Evolutionary conservation across 441 rosid genomes (phyloP).

Genomic region (Eruca vesicaria): DNA sequence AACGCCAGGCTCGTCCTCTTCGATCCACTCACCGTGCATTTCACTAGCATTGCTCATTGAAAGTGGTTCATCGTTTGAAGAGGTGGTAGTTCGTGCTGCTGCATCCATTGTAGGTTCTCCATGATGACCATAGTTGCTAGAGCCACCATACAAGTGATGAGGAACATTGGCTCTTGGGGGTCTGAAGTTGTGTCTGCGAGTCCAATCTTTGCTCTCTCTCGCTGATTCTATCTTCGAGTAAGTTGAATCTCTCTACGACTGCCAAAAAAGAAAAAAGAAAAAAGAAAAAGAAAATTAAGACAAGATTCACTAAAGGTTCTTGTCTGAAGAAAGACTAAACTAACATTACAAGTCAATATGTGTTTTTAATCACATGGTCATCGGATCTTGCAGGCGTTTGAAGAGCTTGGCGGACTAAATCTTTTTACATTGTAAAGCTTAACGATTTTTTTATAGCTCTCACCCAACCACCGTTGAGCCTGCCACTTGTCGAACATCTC

Average conservation of each 20-base stretch:
- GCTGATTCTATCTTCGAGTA: slow-evolving; percentile 75
- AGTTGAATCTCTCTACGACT: slow-evolving; percentile 73
- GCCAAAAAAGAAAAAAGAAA: background rate
- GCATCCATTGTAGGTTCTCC: slow-evolving; percentile 46
- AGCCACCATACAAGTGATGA: slow-evolving; percentile 46
- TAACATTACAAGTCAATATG: no score
- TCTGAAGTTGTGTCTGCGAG: slow-evolving; percentile 71
- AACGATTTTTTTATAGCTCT: slow-evolving; percentile 90
- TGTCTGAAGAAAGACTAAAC: background rate
- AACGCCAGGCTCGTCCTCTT: slow-evolving; percentile 92
- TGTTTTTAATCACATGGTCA: slow-evolving; percentile 62
- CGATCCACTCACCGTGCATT: slow-evolving; percentile 87
- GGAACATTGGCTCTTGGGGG: slow-evolving; percentile 45
- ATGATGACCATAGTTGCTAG: slow-evolving; percentile 49
- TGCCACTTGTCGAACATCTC: slow-evolving; percentile 98
- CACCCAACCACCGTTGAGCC: no score
- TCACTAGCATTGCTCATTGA: slow-evolving; percentile 94
- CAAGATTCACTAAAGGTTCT: background rate
- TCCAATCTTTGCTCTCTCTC: slow-evolving; percentile 66
- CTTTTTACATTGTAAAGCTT: slow-evolving; percentile 97
- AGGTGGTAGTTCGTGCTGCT: slow-evolving; percentile 76
- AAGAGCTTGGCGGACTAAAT: slow-evolving; percentile 94
- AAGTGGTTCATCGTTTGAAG: slow-evolving; percentile 88
- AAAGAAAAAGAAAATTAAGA: no score
- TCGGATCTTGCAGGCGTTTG: slow-evolving; percentile 89